Conservation (phyloP, 2,329 filamentous ascomycete genomes). For the Tolypocladium amazonense region DNA sequence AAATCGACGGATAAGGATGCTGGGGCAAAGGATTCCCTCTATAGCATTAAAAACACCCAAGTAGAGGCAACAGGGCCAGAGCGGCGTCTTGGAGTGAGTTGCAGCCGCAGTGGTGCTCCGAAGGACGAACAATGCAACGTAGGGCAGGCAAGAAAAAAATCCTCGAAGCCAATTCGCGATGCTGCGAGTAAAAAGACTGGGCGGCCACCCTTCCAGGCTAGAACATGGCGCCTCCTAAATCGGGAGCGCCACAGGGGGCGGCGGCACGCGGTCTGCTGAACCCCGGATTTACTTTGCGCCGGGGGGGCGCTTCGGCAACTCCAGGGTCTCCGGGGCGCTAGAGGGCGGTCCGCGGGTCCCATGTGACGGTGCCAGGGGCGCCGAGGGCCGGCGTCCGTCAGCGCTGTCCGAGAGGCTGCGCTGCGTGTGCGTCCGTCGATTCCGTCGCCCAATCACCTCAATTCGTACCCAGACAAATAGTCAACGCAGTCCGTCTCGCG, state of each 20-base stretch:
- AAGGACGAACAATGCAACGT: neutral
- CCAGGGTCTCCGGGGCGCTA: neutral
- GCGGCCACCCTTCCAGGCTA: neutral
- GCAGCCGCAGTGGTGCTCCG: neutral
- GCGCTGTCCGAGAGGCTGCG: too few relatives aligned
- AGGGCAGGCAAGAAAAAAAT: neutral
- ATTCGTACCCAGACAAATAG: too few relatives aligned
- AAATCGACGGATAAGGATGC: neutral
- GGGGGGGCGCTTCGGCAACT: neutral
- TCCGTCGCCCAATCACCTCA: too few relatives aligned
- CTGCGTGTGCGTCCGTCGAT: too few relatives aligned
- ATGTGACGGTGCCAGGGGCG: neutral
- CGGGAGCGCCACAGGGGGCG: neutral
- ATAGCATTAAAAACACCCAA: neutral
- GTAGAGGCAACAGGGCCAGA: neutral
- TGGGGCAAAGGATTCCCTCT: neutral
- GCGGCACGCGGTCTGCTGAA: neutral
- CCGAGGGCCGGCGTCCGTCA: neutral
- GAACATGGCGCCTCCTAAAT: neutral
- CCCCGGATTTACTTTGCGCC: neutral
- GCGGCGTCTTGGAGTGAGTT: neutral
- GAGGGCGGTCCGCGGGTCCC: conserved; percentile 3
- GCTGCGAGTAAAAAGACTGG: neutral
- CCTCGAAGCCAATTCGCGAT: neutral
- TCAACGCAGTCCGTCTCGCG: too few relatives aligned